A percentile compares a stretch with the other conserved stretches of the same genome.
Evolutionary conservation across 2,329 filamentous ascomycete genomes (phyloP).

Genomic region (Botrytis pseudocinerea): DNA sequence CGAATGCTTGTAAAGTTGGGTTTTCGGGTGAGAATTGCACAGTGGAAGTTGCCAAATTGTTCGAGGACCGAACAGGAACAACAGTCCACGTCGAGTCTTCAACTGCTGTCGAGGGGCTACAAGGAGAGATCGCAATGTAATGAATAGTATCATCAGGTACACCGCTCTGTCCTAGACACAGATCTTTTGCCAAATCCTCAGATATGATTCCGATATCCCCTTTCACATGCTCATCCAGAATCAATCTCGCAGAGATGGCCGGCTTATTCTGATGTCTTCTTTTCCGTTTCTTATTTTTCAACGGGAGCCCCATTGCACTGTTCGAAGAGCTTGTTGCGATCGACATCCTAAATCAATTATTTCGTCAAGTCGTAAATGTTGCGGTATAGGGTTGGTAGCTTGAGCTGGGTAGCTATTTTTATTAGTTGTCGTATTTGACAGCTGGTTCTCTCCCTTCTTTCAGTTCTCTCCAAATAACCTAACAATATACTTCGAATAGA

Average conservation of each 20-base stretch:
- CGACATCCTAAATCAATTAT: conserved; percentile 9
- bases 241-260: conserved; percentile 74
- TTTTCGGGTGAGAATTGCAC: conserved; percentile 76
- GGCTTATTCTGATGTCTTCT: conserved; percentile 68
- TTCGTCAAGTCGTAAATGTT: not conserved
- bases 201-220: conserved; percentile 85
- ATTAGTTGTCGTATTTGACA: conserved; percentile 4
- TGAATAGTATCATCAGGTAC: conserved; percentile 44
- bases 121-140: conserved; percentile 73
- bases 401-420: not conserved
- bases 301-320: not conserved
- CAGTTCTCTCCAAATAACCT: not conserved
- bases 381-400: not conserved
- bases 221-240: conserved; percentile 82
- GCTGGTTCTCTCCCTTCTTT: not conserved
- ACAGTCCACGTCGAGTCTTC: conserved; percentile 78
- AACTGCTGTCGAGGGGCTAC: conserved; percentile 59
- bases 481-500: not conserved
- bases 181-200: conserved; percentile 78
- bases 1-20: conserved; percentile 75
- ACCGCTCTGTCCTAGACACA: conserved; percentile 67
- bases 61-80: conserved; percentile 68
- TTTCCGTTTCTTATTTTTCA: conserved; percentile 44
- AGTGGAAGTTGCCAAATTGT: conserved; percentile 70
- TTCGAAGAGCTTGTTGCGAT: not conserved